phyloP scores from a whole-genome alignment of 495 filamentous ascomycete species.

The Trichoderma parareesei region DNA sequence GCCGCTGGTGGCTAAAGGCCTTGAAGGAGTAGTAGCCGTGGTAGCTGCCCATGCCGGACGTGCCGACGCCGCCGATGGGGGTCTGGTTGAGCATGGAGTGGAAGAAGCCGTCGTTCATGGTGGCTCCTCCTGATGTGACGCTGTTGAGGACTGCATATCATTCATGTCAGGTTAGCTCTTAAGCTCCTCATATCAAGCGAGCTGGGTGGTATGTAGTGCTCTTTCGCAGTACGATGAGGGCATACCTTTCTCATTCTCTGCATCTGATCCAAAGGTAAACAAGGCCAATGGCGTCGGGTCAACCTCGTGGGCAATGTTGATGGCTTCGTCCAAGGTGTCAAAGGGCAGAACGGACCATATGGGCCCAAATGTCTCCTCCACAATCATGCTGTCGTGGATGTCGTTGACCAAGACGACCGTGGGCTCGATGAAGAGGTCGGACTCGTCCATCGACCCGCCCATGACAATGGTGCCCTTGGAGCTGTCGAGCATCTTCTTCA shows the following conservation, averaged over 20 bases:
- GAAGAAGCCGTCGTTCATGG: constrained; percentile 75
- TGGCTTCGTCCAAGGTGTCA: constrained; percentile 69
- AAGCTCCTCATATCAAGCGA: constrained; percentile 13
- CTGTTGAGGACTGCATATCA: constrained; percentile 43
- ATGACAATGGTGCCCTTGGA: constrained; percentile 76
- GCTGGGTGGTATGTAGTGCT: neutral
- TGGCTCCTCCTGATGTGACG: constrained; percentile 68
- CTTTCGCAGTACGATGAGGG: neutral
- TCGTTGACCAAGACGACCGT: constrained; percentile 73
- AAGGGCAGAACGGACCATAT: constrained; percentile 73
- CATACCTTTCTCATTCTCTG: constrained; percentile 60
- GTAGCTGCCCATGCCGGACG: constrained; percentile 76
- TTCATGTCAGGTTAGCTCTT: neutral
- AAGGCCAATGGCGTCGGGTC: constrained; percentile 73
- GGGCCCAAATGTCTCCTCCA: constrained; percentile 83
- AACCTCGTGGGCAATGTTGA: constrained; percentile 64
- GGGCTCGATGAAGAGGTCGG: constrained; percentile 72
- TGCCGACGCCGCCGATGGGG: constrained; percentile 85
- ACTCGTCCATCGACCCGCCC: constrained; percentile 73
- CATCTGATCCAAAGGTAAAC: constrained; percentile 74
- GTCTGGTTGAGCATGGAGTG: constrained; percentile 70
- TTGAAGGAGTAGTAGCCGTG: constrained; percentile 79
- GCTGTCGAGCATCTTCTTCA: constrained; percentile 80
- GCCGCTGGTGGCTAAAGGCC: constrained; percentile 71
- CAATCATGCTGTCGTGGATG: constrained; percentile 66